Conservation (phyloP, 345 rosid genomes). For the Eucalyptus lansdowneana region DNA sequence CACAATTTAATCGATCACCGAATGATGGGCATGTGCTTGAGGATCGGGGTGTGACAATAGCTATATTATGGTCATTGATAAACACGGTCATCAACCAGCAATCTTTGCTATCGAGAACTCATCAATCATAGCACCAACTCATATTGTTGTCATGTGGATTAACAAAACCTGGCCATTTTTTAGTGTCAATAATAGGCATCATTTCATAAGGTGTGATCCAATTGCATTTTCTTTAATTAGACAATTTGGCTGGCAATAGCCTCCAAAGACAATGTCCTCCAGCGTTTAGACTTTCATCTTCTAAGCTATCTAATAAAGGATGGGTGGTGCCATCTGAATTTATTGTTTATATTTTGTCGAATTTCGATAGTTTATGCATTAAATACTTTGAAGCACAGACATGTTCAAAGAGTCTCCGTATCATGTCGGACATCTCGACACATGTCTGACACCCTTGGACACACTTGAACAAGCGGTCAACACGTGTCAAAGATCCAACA, state of each 20-base stretch:
- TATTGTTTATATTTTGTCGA: background rate
- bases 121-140: background rate
- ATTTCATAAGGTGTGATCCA: background rate
- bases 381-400: too few relatives aligned
- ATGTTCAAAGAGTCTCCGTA: too few relatives aligned
- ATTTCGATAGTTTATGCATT: background rate
- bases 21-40: too few relatives aligned
- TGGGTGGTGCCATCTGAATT: background rate
- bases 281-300: background rate
- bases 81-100: background rate
- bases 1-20: too few relatives aligned
- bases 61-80: background rate
- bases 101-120: background rate
- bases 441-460: too few relatives aligned
- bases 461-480: too few relatives aligned
- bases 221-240: background rate
- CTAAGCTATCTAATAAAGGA: background rate
- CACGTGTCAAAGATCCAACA: fast-evolving
- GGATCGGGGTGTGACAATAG: background rate
- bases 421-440: too few relatives aligned
- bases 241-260: background rate
- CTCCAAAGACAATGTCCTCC: background rate
- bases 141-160: background rate
- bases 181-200: background rate
- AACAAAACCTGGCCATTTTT: too few relatives aligned